A percentile compares a stretch with the other conserved stretches of the same genome.
Conservation (phyloP, 2,329 filamentous ascomycete genomes). For the Fusarium ambrosium region DNA sequence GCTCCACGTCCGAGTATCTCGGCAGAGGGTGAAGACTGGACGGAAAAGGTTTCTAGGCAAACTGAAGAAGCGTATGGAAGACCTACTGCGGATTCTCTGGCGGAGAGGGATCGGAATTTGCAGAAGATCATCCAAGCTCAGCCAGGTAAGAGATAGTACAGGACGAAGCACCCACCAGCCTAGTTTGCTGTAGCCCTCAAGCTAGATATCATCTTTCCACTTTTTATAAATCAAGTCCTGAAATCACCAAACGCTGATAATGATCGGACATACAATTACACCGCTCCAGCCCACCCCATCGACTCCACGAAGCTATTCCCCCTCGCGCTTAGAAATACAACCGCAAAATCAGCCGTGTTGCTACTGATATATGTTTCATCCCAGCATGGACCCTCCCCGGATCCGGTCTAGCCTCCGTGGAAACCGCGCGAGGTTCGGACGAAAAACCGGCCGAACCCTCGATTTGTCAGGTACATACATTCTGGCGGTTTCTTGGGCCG, state of each 20-base stretch:
- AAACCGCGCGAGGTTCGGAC: not conserved
- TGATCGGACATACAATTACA: not conserved
- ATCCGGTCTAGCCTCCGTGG: not conserved
- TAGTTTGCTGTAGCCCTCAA: not conserved
- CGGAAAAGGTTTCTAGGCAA: constrained; percentile 20
- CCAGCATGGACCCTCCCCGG: not conserved
- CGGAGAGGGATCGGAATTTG: constrained; percentile 27
- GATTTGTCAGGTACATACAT: not conserved
- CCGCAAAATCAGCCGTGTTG: not conserved
- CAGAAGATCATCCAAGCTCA: constrained; percentile 32
- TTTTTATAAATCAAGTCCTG: not conserved
- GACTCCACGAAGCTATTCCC: not conserved
- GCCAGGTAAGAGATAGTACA: constrained; percentile 1
- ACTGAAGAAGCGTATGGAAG: constrained; percentile 27
- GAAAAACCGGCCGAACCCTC: not conserved
- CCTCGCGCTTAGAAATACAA: not conserved
- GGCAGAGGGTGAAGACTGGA: constrained; percentile 13
- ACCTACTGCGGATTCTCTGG: constrained; percentile 15
- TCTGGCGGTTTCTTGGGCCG: not conserved
- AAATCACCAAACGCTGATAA: not conserved
- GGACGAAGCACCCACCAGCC: not conserved
- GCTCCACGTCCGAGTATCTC: not conserved
- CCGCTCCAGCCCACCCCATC: not conserved
- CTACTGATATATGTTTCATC: not conserved
- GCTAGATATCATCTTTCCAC: not conserved